A percentile compares a stretch with the other conserved stretches of the same genome.
Conservation (phyloP, 208 protist genomes). For the Borovskyia barvae region DNA sequence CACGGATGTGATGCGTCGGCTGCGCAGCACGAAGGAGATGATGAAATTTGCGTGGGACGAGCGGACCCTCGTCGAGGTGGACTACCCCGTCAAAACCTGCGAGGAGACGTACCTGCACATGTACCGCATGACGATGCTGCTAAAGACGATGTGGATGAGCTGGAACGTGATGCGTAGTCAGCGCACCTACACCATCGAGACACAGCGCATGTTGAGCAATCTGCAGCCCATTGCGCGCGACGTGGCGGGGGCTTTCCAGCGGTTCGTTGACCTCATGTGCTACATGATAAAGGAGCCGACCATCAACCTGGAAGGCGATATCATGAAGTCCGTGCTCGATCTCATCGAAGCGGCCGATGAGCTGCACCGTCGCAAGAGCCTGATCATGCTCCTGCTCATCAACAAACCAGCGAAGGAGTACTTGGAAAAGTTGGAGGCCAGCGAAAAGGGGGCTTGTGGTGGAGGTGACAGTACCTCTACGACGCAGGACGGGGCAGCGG, state of each 20-base stretch:
- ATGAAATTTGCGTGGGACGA: constrained; percentile 81
- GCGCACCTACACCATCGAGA: constrained; percentile 38
- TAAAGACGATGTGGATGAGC: constrained; percentile 83
- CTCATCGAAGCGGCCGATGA: constrained; percentile 57
- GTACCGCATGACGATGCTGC: constrained; percentile 74
- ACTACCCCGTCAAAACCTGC: constrained; percentile 79
- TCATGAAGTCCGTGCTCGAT: constrained; percentile 71
- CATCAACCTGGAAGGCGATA: constrained; percentile 64
- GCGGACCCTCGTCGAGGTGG: constrained; percentile 57
- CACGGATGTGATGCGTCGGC: constrained; percentile 43
- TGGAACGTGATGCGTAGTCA: constrained; percentile 83
- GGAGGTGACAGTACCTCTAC: too few species aligned
- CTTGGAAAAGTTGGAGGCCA: constrained; percentile 1
- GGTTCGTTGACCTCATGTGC: constrained; percentile 62
- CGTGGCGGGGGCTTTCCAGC: constrained; percentile 52
- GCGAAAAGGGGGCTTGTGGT: background rate
- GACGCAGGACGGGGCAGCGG: too few species aligned
- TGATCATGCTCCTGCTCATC: constrained; percentile 83
- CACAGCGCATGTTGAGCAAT: constrained; percentile 52
- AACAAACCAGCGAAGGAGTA: constrained; percentile 44
- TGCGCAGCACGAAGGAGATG: constrained; percentile 70
- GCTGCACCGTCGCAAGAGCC: constrained; percentile 72
- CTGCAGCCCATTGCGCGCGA: constrained; percentile 69
- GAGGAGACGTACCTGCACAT: constrained; percentile 59
- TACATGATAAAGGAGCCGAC: constrained; percentile 66